Evolutionary conservation across 495 filamentous ascomycete genomes (phyloP).

Genomic region (Patellaria atrata): DNA sequence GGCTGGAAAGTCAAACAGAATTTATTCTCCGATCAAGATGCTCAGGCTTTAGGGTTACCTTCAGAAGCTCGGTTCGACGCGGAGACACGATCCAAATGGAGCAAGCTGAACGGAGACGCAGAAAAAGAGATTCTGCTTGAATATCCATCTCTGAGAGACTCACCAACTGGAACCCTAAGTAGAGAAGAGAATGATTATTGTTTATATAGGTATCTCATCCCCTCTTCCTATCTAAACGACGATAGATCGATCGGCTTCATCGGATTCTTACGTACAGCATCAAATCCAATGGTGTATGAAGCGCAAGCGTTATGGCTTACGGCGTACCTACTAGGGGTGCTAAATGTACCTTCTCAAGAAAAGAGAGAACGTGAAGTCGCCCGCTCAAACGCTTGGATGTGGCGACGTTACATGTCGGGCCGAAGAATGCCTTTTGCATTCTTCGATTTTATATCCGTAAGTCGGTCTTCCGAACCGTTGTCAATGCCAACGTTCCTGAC

Average conservation of each 20-base stretch:
- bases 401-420: slow-evolving; percentile 28
- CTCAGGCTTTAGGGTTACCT: no score
- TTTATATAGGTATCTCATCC: no score
- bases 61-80: no score
- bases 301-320: slow-evolving; percentile 21
- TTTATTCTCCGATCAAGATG: no score
- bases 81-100: no score
- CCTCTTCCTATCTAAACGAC: no score
- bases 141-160: no score
- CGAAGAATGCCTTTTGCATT: slow-evolving; percentile 20
- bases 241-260: slow-evolving; percentile 25
- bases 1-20: slow-evolving; percentile 24
- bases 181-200: no score
- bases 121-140: no score
- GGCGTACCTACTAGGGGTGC: slow-evolving; percentile 18
- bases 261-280: slow-evolving; percentile 24
- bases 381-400: slow-evolving; percentile 1
- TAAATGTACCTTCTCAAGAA: slow-evolving; percentile 19
- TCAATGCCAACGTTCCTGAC: not conserved
- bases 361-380: slow-evolving; percentile 27
- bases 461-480: not conserved
- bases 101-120: no score
- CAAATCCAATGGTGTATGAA: slow-evolving; percentile 23
- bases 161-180: no score
- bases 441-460: slow-evolving; percentile 23